Base-by-base conservation (phyloP, 192 early-diverging fungal genomes). In the Coemansia sp. region DNA sequence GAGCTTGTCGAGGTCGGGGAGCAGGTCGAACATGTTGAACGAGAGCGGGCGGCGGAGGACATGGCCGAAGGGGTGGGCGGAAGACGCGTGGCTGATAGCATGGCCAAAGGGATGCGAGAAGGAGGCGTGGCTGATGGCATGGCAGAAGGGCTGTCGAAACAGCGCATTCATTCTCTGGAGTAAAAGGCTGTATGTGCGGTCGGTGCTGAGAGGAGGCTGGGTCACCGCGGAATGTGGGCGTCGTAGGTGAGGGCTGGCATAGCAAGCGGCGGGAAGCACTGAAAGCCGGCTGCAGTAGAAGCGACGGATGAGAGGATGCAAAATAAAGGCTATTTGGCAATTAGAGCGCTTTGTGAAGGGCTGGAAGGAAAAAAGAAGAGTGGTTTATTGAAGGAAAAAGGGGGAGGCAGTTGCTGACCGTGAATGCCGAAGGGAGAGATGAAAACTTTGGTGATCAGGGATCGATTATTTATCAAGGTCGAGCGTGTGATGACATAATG, bases 21-120 rank as follows among this genome's bases (percentile, higher is more conserved):
- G 58, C 42, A 73, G 59, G 38, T 73, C 70, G 54, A 73, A 73
- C 62, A 73, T 65, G 51, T 73, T 73, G 54, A 73, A 73, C 19
- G 67, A 69, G 8, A 63, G 9, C 15, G 18, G 40, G 1, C 50
- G 35, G 33, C 17, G 35, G 8, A 13, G 11, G 29, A 62, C 32
- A 33, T 11, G 9, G 23, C 27, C n/a, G 17, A 11, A 51, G n/a
- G 15, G 33, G 11, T 29, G 19, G 11, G 26, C 11, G 1, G n/a
- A 19, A n/a, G 23, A 15, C 23, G 42, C 3, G 42, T n/a, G 6
- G 23, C 23, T 22, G 23, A 23, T 27, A 26, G 11, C 14, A 26
- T 10, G 42, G 14, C 42, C 6, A 26, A 31, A 8, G 5, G 30
- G 9, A 31, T 31, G 30, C 50, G 21, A 1, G n/a, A 19, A n/a